Conservation (phyloP, 345 rosid genomes). For the Citrus maxima region DNA sequence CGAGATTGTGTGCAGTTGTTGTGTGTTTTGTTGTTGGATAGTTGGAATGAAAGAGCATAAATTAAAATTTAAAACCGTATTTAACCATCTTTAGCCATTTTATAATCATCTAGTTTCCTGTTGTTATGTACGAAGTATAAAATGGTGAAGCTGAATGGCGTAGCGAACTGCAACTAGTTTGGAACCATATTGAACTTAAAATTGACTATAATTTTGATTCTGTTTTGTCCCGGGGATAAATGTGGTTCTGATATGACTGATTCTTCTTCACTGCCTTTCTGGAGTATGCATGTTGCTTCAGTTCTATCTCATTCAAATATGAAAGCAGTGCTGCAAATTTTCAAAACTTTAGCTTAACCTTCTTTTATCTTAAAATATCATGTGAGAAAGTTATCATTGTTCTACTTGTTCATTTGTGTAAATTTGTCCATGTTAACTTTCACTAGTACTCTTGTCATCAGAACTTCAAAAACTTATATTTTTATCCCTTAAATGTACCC, state of each 20-base stretch:
- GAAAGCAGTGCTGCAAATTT: not conserved
- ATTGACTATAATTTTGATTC: not conserved
- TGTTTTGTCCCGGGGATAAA: not conserved
- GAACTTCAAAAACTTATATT: not conserved
- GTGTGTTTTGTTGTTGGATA: not conserved
- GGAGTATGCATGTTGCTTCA: not conserved
- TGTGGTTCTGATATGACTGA: not conserved
- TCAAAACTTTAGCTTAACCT: not conserved
- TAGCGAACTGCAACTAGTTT: not conserved
- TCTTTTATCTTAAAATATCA: not conserved
- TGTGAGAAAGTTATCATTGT: not conserved
- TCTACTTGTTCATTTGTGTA: not conserved
- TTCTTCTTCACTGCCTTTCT: not conserved
- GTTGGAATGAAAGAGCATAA: not conserved
- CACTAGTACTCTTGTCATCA: not conserved
- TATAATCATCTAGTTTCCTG: not conserved
- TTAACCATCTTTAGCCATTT: not conserved
- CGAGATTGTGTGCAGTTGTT: not conserved
- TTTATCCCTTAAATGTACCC: not conserved
- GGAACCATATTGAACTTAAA: not conserved
- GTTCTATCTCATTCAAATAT: not conserved
- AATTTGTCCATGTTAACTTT: not conserved
- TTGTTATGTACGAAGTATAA: not conserved
- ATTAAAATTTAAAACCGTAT: not conserved
- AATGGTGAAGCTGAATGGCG: not conserved